Conservation (phyloP, 495 filamentous ascomycete species). For the Talaromyces wortmannii region DNA sequence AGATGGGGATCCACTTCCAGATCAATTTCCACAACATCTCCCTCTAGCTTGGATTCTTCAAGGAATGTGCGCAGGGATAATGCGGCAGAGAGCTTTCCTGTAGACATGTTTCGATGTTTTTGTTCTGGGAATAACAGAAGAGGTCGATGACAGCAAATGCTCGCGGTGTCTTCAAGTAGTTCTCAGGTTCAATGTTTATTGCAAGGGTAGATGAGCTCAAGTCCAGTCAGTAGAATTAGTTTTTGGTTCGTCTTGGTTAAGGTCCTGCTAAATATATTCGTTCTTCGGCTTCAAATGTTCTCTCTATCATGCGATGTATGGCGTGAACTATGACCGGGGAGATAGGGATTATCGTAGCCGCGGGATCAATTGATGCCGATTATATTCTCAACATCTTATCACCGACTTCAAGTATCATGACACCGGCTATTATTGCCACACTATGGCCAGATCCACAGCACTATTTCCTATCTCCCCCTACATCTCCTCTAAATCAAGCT, state of each 20-base stretch:
- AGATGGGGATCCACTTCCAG: constrained; percentile 24
- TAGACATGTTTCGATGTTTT: not conserved
- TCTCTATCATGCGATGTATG: not conserved
- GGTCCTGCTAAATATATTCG: not conserved
- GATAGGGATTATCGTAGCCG: not conserved
- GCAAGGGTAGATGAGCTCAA: not conserved
- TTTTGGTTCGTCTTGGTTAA: not conserved
- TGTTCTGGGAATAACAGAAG: not conserved
- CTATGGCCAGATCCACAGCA: not conserved
- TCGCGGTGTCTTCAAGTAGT: not conserved
- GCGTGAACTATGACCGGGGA: not conserved
- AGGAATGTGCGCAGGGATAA: constrained; percentile 18
- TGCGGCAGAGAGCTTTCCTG: not conserved
- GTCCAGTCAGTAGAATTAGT: not conserved
- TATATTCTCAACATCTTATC: not conserved
- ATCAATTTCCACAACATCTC: constrained; percentile 26
- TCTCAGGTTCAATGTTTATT: not conserved
- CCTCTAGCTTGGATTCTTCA: constrained; percentile 21
- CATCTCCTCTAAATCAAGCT: not conserved
- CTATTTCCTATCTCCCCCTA: not conserved
- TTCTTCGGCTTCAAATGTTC: not conserved
- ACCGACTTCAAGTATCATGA: not conserved
- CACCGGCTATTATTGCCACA: not conserved
- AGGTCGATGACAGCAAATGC: not conserved
- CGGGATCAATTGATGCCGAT: not conserved